Conservation (phyloP, 2,329 filamentous ascomycete genomes). For the Blastomyces parvus region DNA sequence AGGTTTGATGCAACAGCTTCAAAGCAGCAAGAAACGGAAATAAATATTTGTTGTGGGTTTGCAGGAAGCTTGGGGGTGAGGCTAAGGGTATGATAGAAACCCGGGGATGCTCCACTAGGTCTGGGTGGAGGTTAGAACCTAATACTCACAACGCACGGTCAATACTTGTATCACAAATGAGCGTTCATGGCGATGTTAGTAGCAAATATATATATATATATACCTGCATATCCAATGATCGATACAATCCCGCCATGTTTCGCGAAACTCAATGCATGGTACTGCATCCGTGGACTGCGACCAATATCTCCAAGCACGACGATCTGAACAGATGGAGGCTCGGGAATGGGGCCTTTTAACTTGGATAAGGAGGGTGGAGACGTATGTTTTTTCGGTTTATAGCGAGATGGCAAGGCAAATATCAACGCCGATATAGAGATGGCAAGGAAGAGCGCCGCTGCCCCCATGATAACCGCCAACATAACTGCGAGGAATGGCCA, state of each 20-base stretch:
- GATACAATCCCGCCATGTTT: slow-evolving; percentile 71
- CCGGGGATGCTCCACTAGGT: slow-evolving; percentile 57
- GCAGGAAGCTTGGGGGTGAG: slow-evolving; percentile 56
- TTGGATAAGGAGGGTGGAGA: background rate
- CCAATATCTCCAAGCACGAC: slow-evolving; percentile 93
- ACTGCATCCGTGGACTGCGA: slow-evolving; percentile 94
- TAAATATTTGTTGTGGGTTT: slow-evolving; percentile 57
- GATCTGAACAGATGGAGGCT: slow-evolving; percentile 38
- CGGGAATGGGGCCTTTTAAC: background rate
- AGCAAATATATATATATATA: background rate
- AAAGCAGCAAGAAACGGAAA: slow-evolving; percentile 71
- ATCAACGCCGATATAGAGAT: background rate
- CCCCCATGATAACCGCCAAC: background rate
- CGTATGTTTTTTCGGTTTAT: background rate
- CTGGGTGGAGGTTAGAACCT: slow-evolving; percentile 76
- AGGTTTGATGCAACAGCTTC: slow-evolving; percentile 78
- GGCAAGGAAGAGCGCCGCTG: background rate
- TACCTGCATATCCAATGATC: slow-evolving; percentile 80
- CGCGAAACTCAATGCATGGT: slow-evolving; percentile 87
- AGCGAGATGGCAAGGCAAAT: background rate
- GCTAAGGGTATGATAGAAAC: slow-evolving; percentile 64
- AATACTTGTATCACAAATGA: background rate
- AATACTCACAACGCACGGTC: background rate
- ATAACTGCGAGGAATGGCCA: background rate
- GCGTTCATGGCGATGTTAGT: background rate